Percentiles rank a stretch among this genome's conserved stretches.
phyloP scores from a whole-genome alignment of 352 stramenopile genomes.

The Pythium coloratum region DNA sequence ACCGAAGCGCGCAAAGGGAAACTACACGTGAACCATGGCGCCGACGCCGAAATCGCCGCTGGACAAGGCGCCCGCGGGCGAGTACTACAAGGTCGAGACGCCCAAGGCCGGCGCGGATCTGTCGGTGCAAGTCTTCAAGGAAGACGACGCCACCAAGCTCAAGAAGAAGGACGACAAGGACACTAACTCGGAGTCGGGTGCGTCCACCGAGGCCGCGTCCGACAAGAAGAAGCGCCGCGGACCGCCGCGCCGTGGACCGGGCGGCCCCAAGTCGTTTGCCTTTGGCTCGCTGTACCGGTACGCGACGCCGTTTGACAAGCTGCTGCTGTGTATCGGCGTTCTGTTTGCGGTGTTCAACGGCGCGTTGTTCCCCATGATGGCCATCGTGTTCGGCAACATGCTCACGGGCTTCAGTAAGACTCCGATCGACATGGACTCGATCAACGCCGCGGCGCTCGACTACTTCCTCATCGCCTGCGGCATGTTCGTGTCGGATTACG shows the following conservation, averaged over 20 bases:
- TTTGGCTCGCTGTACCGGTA: constrained; percentile 33
- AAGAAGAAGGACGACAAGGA: constrained; percentile 19
- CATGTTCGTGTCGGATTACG: constrained; percentile 38
- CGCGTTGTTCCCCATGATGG: constrained; percentile 42
- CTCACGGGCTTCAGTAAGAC: constrained; percentile 29
- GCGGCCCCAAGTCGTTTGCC: constrained; percentile 17
- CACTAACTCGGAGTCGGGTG: constrained; percentile 7
- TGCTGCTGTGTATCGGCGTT: constrained; percentile 26
- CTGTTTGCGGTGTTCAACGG: constrained; percentile 29
- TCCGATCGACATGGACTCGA: constrained; percentile 22
- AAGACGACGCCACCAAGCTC: constrained; percentile 11
- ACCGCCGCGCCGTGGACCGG: not conserved
- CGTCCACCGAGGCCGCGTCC: constrained; percentile 8
- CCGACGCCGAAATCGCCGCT: constrained; percentile 13
- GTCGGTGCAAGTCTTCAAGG: constrained; percentile 13
- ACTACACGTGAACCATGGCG: constrained; percentile 4
- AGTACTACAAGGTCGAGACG: constrained; percentile 25
- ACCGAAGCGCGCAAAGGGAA: not conserved
- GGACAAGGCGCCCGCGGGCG: constrained; percentile 10
- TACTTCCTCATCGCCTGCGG: constrained; percentile 34
- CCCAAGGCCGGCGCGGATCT: constrained; percentile 14
- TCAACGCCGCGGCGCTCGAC: constrained; percentile 33
- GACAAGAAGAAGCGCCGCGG: constrained; percentile 5
- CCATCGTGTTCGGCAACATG: constrained; percentile 41
- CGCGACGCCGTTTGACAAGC: constrained; percentile 33